These are phyloP conservation scores for Aspergillus pseudoterreus DNA, from an alignment of 2,329 filamentous ascomycete species.

Conservation along the genomic window DNA sequence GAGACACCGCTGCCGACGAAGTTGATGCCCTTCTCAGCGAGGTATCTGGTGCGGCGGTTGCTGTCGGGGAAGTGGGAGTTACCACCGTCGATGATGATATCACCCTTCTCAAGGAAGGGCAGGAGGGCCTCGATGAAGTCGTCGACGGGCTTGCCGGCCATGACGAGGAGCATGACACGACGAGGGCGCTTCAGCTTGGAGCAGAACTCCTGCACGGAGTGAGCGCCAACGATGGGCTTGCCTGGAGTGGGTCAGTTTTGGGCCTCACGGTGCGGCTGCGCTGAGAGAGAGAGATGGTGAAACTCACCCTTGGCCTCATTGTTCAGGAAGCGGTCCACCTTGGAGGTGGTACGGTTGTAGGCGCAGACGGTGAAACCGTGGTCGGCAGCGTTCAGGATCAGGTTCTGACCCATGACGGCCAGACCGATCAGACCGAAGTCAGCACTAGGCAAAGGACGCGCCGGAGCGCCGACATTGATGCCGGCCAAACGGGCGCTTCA, in stretches of 20 bases:
- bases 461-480: conserved; percentile 65
- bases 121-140: conserved; percentile 97
- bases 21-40: conserved; percentile 79
- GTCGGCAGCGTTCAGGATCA: conserved; percentile 86
- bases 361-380: conserved; percentile 95
- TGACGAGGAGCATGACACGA: conserved; percentile 97
- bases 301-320: conserved; percentile 77
- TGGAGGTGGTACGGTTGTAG: conserved; percentile 97
- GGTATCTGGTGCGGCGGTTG: conserved; percentile 93
- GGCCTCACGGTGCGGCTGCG: neutral
- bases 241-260: conserved; percentile 44
- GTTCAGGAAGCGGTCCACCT: conserved; percentile 90
- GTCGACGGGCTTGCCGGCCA: conserved; percentile 96
- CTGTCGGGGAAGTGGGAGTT: conserved; percentile 99
- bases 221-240: conserved; percentile 91
- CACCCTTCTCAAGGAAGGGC: conserved; percentile 74
- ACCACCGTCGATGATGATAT: conserved; percentile 99
- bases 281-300: neutral
- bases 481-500: conserved; percentile 70
- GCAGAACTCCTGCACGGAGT: conserved; percentile 91
- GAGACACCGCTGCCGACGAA: conserved; percentile 98
- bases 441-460: conserved; percentile 59
- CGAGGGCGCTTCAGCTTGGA: conserved; percentile 96
- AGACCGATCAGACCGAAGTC: conserved; percentile 91
- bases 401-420: conserved; percentile 86